Base-by-base conservation (phyloP, 768 basidiomycete species). In the Trichaptum fuscoviolaceum region DNA sequence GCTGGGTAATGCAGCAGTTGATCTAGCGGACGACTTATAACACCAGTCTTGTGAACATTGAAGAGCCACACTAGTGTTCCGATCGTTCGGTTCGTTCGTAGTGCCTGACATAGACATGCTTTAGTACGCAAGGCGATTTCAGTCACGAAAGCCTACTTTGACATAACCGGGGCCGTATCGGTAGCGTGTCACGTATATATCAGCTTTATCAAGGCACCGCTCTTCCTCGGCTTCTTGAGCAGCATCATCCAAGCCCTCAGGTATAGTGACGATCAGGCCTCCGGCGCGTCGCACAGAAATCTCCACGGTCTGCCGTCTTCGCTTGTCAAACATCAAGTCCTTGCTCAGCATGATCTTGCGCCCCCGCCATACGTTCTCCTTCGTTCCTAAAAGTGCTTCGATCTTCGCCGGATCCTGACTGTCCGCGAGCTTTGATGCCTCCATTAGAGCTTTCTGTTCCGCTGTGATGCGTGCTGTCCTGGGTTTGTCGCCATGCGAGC, bases 11-110 rank as follows among this genome's bases (percentile, higher is more conserved):
- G 95, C 7, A 95, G 77, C 1, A 96, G 80, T 59, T 92, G 89
- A 66, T 91, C 87, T 35, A 86, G 81, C 0, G 95, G 91, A 6
- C 85, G 78, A 9, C 85, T 80, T 4, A 91, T 72, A 0, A 82
- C 76, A 1, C 89, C 87, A 0, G 83, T 84, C 0, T 86, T 82
- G 67, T 92, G 84, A 7, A 92, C 88, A 72, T 90, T 86, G 74
- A 93, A 92, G 15, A 96, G 71, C 95, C 95, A 97, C 0, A 86
- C 80, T 2, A 96, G 80, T 0, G 89, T 93, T 0, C 90, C 95
- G 23, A 98, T 85, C 5, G 84, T 84, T 74, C 89, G 88, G 18
- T 76, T 72, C 4, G 70, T 69, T 27, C 80, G 78, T 24, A 85
- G 82, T 18, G 93, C 92, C 90, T 95, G 72, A 10, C 35, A 30